Conservation (phyloP, 2,329 filamentous ascomycete species). For the Leptosphaerulina australis region DNA sequence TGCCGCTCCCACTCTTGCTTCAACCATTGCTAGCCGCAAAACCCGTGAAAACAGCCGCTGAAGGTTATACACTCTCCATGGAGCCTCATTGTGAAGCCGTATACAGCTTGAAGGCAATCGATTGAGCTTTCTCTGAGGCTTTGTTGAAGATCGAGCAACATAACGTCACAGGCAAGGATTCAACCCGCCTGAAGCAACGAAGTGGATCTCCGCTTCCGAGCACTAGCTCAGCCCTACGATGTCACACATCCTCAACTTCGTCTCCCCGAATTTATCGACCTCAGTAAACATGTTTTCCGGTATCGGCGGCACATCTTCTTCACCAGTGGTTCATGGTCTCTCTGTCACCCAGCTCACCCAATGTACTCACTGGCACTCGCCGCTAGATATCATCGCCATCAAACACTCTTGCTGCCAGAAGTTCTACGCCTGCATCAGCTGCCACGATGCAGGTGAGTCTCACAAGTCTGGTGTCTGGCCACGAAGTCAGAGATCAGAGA, state of each 20-base stretch:
- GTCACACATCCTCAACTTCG: conserved; percentile 2
- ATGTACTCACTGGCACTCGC: conserved; percentile 42
- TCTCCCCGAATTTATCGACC: neutral
- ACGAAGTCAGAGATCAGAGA: conserved; percentile 21
- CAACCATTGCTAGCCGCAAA: neutral
- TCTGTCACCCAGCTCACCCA: conserved; percentile 39
- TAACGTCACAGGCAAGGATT: conserved; percentile 18
- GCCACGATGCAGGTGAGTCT: conserved; percentile 38
- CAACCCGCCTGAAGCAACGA: conserved; percentile 2
- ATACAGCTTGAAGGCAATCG: neutral
- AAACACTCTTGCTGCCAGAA: conserved; percentile 46
- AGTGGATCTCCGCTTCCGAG: conserved; percentile 18
- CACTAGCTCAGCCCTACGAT: conserved; percentile 30
- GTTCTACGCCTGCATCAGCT: conserved; percentile 48
- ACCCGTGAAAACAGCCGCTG: no score
- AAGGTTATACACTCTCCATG: neutral
- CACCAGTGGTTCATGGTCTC: conserved; percentile 34
- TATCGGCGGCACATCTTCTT: neutral
- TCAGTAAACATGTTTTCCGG: conserved; percentile 16
- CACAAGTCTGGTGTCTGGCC: conserved; percentile 37
- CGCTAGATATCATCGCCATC: conserved; percentile 48
- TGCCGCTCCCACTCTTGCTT: neutral
- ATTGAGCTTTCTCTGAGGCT: conserved; percentile 8
- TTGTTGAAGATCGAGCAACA: conserved; percentile 8
- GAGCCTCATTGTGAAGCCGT: neutral